Conservation (phyloP, 371 early-diverging fungal species). For the Mucor piriformis region DNA sequence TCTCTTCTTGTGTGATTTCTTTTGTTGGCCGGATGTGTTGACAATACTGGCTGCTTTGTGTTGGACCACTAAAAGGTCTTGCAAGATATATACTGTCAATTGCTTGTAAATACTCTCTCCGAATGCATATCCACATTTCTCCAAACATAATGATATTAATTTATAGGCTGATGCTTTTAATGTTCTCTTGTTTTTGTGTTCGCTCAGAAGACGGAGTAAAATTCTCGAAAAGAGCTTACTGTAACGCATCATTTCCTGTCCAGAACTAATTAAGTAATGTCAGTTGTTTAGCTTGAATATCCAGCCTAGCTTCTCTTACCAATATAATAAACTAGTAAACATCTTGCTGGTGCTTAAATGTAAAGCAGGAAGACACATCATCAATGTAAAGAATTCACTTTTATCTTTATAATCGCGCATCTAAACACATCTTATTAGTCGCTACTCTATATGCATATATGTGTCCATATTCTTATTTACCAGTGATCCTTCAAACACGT, state of each 20-base stretch:
- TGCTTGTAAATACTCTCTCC: constrained; percentile 41
- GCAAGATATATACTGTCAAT: constrained; percentile 27
- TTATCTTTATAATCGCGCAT: constrained; percentile 45
- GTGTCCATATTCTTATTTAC: constrained; percentile 23
- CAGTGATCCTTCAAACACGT: constrained; percentile 47
- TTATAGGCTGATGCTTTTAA: constrained; percentile 42
- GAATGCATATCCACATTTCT: constrained; percentile 49
- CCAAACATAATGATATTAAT: constrained; percentile 43
- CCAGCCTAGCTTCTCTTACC: no score
- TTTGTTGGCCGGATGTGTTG: constrained; percentile 2
- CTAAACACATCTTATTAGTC: constrained; percentile 15
- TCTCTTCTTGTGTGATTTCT: constrained; percentile 44
- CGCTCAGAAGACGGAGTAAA: constrained; percentile 41
- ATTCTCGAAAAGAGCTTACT: constrained; percentile 44
- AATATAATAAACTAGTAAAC: constrained; percentile 40
- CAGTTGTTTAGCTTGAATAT: no score
- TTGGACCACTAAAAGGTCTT: constrained; percentile 32
- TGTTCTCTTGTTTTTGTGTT: constrained; percentile 40
- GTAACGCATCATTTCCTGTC: constrained; percentile 41
- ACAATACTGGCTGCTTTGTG: constrained; percentile 16
- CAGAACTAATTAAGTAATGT: constrained; percentile 31
- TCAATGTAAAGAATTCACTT: constrained; percentile 38
- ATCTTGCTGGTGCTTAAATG: constrained; percentile 43
- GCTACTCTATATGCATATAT: neutral
- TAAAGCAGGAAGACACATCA: constrained; percentile 46